Base-by-base conservation (phyloP, 2,329 filamentous ascomycete species). In the Aspergillus texensis region DNA sequence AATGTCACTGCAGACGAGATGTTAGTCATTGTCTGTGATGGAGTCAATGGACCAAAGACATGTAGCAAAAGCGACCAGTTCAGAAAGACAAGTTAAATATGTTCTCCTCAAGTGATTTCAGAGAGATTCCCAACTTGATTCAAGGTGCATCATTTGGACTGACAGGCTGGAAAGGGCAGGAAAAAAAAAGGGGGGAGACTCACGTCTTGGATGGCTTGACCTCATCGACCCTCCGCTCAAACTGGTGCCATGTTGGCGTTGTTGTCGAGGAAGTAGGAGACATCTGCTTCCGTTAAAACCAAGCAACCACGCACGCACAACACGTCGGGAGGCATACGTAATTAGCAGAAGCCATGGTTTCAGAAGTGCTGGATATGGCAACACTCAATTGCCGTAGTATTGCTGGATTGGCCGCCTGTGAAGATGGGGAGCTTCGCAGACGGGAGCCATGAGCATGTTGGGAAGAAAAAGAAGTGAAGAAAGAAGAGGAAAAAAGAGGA, bases 81-180 rank as follows among this genome's bases (percentile, higher is more conserved):
- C 88, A 90, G 88, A 89, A 85, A 86, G 82, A 88, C 88, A 91
- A 90, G 88, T 91, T 89, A 92, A 89, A 85, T 32, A 9, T 84
- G 80, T 89, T 93, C 89, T 99, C 95, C 90, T 92, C 95, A 99
- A 86, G 81, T 82, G 83, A 81, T 86, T 92, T 98, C 92, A 91
- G 95, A 99, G 96, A 99, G 95, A 99, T 99, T 99, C 95, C 95
- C 95, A 99, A 88, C 87, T 97, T 96, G 90, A 92, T 89, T 85
- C 63, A 71, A 87, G 65, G 85, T 84, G 76, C 87, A 92, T 96
- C 94, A 96, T 96, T 88, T 83, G 72, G 82, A 74, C 72, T 74
- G 77, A 28, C n/a, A 41, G n/a, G 46, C 12, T 58, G 34, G 32
- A 32, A 57, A 60, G 41, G 46, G 55, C 50, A 59, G 61, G 34